Evolutionary conservation across 164 flowering plant species (phyloP).

Genomic region (Saururus chinensis): DNA sequence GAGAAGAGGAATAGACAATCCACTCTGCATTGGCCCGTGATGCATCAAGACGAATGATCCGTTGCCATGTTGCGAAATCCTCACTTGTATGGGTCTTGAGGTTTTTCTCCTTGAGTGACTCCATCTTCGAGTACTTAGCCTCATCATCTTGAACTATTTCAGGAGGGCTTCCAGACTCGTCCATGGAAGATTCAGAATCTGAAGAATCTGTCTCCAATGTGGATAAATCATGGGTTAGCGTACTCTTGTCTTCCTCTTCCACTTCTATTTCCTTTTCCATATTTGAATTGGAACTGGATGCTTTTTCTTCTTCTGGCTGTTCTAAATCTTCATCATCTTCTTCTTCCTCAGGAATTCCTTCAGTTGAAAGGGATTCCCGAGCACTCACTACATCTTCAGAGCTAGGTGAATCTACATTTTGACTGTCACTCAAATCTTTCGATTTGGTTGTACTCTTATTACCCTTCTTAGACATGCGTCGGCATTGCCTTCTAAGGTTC

Average conservation of each 20-base stretch:
- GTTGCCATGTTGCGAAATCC: slow-evolving; percentile 86
- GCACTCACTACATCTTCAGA: slow-evolving; percentile 86
- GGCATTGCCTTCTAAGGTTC: slow-evolving; percentile 35
- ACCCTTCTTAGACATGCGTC: slow-evolving; percentile 14
- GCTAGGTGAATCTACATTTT: slow-evolving; percentile 24
- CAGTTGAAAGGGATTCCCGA: slow-evolving; percentile 70
- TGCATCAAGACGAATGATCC: slow-evolving; percentile 91
- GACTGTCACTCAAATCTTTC: slow-evolving; percentile 18
- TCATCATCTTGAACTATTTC: slow-evolving; percentile 27
- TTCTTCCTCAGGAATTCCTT: slow-evolving; percentile 26
- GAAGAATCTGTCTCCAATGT: slow-evolving; percentile 17
- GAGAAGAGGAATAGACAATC: slow-evolving; percentile 46
- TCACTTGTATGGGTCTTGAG: slow-evolving; percentile 29
- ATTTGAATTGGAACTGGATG: slow-evolving; percentile 10
- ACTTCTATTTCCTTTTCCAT: slow-evolving; percentile 14
- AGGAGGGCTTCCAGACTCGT: slow-evolving; percentile 6
- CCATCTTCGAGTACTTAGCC: slow-evolving; percentile 12
- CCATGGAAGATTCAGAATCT: slow-evolving; percentile 12
- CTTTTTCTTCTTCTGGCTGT: slow-evolving; percentile 5
- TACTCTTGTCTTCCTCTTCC: slow-evolving; percentile 20
- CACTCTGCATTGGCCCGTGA: slow-evolving; percentile 80
- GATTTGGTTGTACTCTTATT: slow-evolving; percentile 11
- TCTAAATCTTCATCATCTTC: slow-evolving; percentile 33
- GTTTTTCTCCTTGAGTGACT: slow-evolving; percentile 16
- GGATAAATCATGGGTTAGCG: slow-evolving; percentile 6